phyloP scores from a whole-genome alignment of 2,329 filamentous ascomycete species.

The Endoconidiophora laricicola region DNA sequence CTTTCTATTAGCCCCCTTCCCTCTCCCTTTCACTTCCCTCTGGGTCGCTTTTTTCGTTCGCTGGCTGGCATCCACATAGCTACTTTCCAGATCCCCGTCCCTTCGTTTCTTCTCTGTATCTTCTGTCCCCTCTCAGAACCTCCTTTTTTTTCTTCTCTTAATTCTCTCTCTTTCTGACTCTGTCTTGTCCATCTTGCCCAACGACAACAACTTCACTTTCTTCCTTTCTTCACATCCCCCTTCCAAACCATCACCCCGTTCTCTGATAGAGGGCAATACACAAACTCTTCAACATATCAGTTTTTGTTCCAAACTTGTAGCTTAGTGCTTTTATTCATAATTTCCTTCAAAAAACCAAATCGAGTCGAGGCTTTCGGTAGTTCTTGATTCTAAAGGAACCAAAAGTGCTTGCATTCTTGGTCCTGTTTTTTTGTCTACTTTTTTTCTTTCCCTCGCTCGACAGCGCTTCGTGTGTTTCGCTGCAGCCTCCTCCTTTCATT shows the following conservation, averaged over 20 bases:
- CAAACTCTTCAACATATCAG: too few relatives aligned
- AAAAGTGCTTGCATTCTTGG: conserved; percentile 4
- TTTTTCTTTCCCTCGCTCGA: not conserved
- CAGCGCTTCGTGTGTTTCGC: conserved; percentile 6
- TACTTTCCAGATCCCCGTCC: conserved; percentile 3
- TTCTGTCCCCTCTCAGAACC: conserved; percentile 13
- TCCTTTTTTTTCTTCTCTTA: conserved; percentile 9
- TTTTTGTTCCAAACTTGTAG: too few relatives aligned
- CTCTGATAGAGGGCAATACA: too few relatives aligned
- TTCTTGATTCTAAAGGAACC: conserved; percentile 8
- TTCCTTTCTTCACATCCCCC: not conserved
- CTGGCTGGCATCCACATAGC: not conserved
- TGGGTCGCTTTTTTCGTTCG: conserved; percentile 2
- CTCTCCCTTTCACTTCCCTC: not conserved
- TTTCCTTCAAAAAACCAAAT: conserved; percentile 2
- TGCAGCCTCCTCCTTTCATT: conserved; percentile 8
- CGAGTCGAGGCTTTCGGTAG: conserved; percentile 12
- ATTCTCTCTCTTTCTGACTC: conserved; percentile 3
- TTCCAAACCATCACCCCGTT: not conserved
- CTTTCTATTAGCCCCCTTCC: not conserved
- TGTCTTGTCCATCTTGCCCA: conserved; percentile 4
- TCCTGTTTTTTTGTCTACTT: not conserved
- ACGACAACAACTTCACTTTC: conserved; percentile 4
- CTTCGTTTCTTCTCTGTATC: conserved; percentile 4
- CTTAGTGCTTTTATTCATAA: not conserved